Evolutionary conservation across 192 early-diverging fungal species (phyloP).

Genomic region (Pilaira anomala): DNA sequence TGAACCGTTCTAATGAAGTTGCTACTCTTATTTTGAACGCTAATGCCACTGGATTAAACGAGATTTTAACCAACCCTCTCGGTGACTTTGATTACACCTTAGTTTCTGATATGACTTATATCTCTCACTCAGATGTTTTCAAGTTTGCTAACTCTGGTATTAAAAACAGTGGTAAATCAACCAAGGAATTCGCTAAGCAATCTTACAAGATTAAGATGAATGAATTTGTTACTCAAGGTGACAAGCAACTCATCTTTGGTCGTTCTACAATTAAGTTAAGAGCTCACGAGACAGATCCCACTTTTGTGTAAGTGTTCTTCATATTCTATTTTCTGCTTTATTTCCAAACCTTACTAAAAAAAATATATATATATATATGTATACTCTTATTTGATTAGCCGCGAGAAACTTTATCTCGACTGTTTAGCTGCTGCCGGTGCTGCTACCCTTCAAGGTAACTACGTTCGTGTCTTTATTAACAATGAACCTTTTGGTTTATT

Average conservation of each 20-base stretch:
- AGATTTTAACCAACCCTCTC: conserved; percentile 8
- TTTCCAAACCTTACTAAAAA: too few species aligned
- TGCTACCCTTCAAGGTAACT: conserved; percentile 38
- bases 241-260: conserved; percentile 26
- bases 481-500: conserved; percentile 41
- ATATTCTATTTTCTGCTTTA: background rate
- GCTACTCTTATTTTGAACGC: conserved; percentile 15
- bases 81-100: conserved; percentile 17
- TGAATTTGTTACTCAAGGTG: conserved; percentile 24
- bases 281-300: conserved; percentile 43
- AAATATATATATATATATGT: too few species aligned
- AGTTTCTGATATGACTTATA: conserved; percentile 36
- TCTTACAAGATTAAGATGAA: conserved; percentile 42
- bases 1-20: conserved; percentile 18
- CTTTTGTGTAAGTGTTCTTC: conserved; percentile 22
- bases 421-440: conserved; percentile 39
- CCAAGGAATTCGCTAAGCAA: conserved; percentile 42
- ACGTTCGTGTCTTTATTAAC: conserved; percentile 45
- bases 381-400: background rate
- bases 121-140: conserved; percentile 35
- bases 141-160: conserved; percentile 36
- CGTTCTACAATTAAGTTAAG: conserved; percentile 46
- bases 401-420: conserved; percentile 41
- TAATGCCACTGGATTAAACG: conserved; percentile 11
- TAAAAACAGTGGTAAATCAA: conserved; percentile 43